phyloP scores from a whole-genome alignment of 305 asterid species.

The Rubia occidens region DNA sequence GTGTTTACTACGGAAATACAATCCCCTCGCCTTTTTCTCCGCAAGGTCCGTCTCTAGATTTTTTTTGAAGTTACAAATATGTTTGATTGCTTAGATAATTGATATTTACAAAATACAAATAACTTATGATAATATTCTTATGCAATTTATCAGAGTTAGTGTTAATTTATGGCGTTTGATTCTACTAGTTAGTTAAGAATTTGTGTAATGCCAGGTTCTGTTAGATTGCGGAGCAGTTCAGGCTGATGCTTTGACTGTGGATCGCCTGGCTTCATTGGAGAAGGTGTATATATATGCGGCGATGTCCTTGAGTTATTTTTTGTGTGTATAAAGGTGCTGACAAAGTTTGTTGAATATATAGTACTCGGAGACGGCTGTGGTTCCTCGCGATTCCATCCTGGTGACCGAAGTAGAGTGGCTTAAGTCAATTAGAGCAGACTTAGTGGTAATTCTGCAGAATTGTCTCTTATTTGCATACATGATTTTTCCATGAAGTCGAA shows the following conservation, averaged over 20 bases:
- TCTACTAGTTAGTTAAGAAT: neutral
- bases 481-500: neutral
- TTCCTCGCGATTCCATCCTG: slow-evolving; percentile 79
- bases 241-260: slow-evolving; percentile 98
- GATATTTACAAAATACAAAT: neutral
- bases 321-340: neutral
- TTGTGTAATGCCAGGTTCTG: slow-evolving; percentile 45
- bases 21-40: slow-evolving; percentile 76
- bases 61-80: neutral
- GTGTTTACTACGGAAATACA: slow-evolving; percentile 75
- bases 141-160: neutral
- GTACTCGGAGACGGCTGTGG: slow-evolving; percentile 90
- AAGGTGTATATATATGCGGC: slow-evolving; percentile 34
- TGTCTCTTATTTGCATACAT: neutral
- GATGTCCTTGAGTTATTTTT: slow-evolving; percentile 2
- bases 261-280: slow-evolving; percentile 93
- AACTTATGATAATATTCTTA: too few species aligned
- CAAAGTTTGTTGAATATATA: slow-evolving; percentile 13
- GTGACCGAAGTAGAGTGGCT: slow-evolving; percentile 90
- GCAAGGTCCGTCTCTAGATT: slow-evolving; percentile 40
- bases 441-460: slow-evolving; percentile 50
- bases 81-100: neutral
- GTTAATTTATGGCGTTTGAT: neutral
- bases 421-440: slow-evolving; percentile 75
- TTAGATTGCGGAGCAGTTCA: slow-evolving; percentile 99